Evolutionary conservation across 345 rosid genomes (phyloP).

Genomic region (Bruguiera sexangula): DNA sequence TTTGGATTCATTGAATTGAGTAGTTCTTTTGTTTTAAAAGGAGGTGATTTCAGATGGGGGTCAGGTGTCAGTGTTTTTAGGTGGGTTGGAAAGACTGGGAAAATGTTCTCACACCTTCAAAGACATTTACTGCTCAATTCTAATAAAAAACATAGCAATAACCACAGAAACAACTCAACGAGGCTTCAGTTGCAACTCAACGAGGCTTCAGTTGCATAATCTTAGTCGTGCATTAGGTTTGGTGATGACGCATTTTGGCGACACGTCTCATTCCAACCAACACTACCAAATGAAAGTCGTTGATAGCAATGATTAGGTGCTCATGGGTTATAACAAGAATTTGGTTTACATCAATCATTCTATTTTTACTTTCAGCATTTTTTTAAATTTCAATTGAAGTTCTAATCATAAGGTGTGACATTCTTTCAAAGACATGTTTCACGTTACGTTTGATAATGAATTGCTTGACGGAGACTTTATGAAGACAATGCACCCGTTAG

Average conservation of each 20-base stretch:
- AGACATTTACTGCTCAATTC: too few relatives aligned
- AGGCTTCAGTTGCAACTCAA: background rate
- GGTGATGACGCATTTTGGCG: slow-evolving; percentile 33
- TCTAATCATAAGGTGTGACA: slow-evolving; percentile 25
- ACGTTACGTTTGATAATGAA: slow-evolving; percentile 15
- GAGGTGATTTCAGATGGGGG: too few relatives aligned
- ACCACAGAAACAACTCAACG: too few relatives aligned
- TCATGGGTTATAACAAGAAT: slow-evolving; percentile 1
- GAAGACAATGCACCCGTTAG: slow-evolving; percentile 17
- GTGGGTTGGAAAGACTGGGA: too few relatives aligned
- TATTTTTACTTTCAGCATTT: slow-evolving; percentile 20
- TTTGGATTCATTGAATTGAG: too few relatives aligned
- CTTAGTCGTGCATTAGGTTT: slow-evolving; percentile 21
- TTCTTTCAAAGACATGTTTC: slow-evolving; percentile 23
- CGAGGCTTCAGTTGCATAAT: background rate
- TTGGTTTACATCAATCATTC: slow-evolving; percentile 8
- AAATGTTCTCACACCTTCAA: too few relatives aligned
- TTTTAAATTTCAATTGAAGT: slow-evolving; percentile 24
- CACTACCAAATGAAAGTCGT: slow-evolving; percentile 32
- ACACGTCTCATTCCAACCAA: slow-evolving; percentile 37
- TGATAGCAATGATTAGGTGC: slow-evolving; percentile 9
- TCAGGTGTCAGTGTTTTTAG: too few relatives aligned
- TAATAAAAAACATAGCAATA: too few relatives aligned
- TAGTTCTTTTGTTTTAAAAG: too few relatives aligned
- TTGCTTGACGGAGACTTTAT: slow-evolving; percentile 8